Base-by-base conservation (phyloP, 2,329 filamentous ascomycete genomes). In the Verticillium tricorpus region DNA sequence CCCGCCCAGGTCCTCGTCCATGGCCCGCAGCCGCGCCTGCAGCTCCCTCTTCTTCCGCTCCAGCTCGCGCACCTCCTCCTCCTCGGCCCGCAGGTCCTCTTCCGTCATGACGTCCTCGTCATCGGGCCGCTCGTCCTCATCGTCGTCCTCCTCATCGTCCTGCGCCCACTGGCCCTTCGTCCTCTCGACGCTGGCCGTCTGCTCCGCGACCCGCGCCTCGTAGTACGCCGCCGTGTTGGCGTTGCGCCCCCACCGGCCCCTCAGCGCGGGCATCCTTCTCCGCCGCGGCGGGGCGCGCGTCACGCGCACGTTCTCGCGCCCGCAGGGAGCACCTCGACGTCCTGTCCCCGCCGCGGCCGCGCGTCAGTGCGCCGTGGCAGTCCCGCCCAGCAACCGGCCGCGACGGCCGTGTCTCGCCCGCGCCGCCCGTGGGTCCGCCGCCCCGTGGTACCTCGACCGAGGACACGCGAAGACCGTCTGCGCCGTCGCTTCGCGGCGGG, bases 301-400 rank as follows among this genome's bases (percentile, higher is more conserved):
- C 32, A 97, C 93, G 55, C 85, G 68, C 93, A 93, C 34, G 98
- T 93, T 97, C 80, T 97, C 0, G 93, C 94, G 1, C 94, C 60
- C 85, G 83, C 25, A 99, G 82, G 82, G 34, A 99, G 78, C 1
- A 96, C 83, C 69, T 96, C 91, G 3, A 98, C 88, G 73, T 98
- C 92, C n/a, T n/a, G n/a, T n/a, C n/a, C n/a, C n/a, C n/a, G n/a
- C n/a, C n/a, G n/a, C n/a, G n/a, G n/a, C n/a, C n/a, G n/a, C n/a
- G 65, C 76, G 85, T 65, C 78, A 97, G 92, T 90, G 85, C 56
- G 91, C 88, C 88, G 73, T 97, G 92, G 92, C 73, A 98, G 85
- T 91, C 0, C 89, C 89, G 5, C 95, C 95, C 9, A 98, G 78
- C 0, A 98, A 93, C 8, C n/a, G n/a, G 93, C 92, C 2, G 93